These are phyloP conservation scores for Pholiota molesta DNA, from an alignment of 768 basidiomycete species.

Conservation along the genomic window DNA sequence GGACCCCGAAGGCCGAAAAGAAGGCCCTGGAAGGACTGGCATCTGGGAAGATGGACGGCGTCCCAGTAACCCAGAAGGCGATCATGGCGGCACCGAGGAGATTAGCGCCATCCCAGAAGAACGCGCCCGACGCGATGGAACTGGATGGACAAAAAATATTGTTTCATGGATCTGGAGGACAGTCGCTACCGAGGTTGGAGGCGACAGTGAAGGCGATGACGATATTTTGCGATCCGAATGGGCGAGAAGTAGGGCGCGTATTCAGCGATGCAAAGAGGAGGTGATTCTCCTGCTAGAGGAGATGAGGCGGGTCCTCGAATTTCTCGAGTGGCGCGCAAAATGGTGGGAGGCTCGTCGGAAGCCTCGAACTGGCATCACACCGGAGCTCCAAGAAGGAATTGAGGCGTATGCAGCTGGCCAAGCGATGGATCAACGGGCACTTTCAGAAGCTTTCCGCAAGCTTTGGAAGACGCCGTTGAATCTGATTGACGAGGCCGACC, in stretches of 20 bases:
- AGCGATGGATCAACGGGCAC: neutral
- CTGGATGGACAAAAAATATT: neutral
- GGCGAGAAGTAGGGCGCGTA: slow-evolving; percentile 16
- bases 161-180: slow-evolving; percentile 20
- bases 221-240: slow-evolving; percentile 15
- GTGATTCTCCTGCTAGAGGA: slow-evolving; percentile 23
- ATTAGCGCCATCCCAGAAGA: neutral
- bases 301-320: slow-evolving; percentile 20
- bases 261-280: slow-evolving; percentile 14
- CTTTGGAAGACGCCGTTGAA: slow-evolving; percentile 7
- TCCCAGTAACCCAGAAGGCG: neutral
- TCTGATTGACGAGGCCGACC: neutral
- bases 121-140: neutral
- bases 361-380: neutral
- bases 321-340: slow-evolving; percentile 18
- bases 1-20: slow-evolving; percentile 8
- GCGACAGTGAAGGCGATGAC: slow-evolving; percentile 1
- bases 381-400: slow-evolving; percentile 5
- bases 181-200: neutral
- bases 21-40: neutral
- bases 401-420: slow-evolving; percentile 9
- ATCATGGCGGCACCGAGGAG: neutral
- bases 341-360: slow-evolving; percentile 11
- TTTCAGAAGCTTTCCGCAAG: neutral
- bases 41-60: slow-evolving; percentile 1